phyloP scores from a whole-genome alignment of 495 filamentous ascomycete genomes.

The Hyaloscypha finlandica region DNA sequence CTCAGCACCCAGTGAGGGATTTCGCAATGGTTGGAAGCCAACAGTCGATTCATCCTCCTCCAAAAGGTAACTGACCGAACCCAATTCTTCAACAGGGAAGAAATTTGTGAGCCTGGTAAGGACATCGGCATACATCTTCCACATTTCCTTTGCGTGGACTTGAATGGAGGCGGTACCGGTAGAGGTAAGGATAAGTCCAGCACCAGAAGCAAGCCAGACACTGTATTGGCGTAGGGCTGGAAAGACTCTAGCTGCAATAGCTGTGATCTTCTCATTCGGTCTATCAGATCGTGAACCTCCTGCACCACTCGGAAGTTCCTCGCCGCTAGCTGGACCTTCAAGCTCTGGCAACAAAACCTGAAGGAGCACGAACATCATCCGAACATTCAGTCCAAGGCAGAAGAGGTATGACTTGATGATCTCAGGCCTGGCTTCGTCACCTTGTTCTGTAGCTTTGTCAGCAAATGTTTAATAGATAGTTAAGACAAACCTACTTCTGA shows the following conservation, averaged over 20 bases:
- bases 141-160: constrained; percentile 64
- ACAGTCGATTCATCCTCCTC: constrained; percentile 77
- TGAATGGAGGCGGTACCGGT: constrained; percentile 56
- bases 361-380: constrained; percentile 75
- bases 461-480: not conserved
- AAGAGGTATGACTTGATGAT: constrained; percentile 63
- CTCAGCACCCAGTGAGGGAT: constrained; percentile 35
- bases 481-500: constrained; percentile 54
- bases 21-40: constrained; percentile 68
- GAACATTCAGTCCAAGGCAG: constrained; percentile 78
- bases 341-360: constrained; percentile 70
- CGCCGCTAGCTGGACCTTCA: constrained; percentile 56
- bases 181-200: constrained; percentile 51
- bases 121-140: constrained; percentile 70
- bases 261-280: constrained; percentile 59
- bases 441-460: constrained; percentile 37
- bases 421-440: constrained; percentile 14
- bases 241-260: constrained; percentile 63
- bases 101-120: constrained; percentile 63
- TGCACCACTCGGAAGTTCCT: constrained; percentile 35
- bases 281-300: constrained; percentile 36
- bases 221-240: constrained; percentile 74
- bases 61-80: constrained; percentile 65
- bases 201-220: constrained; percentile 64
- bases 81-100: constrained; percentile 59